These are phyloP conservation scores for Termitomyces sp. DNA, from an alignment of 768 basidiomycete genomes.

Conservation along the genomic window DNA sequence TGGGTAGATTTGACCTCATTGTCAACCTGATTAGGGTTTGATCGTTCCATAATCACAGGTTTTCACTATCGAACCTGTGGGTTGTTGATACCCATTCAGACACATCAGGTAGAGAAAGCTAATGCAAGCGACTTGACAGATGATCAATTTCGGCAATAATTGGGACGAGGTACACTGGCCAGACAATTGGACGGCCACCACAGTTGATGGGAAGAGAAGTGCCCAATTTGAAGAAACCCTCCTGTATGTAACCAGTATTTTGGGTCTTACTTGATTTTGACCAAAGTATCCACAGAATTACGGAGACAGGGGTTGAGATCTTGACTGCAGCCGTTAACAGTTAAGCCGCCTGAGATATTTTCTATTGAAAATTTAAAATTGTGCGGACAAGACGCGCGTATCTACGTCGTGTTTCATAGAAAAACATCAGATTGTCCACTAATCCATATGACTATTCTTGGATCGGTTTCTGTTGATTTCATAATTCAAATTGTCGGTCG, in stretches of 20 bases:
- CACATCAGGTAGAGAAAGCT: neutral
- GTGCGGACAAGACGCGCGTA: neutral
- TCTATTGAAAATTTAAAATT: neutral
- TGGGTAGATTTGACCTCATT: slow-evolving; percentile 27
- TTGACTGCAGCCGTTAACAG: slow-evolving; percentile 47
- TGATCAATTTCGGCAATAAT: slow-evolving; percentile 84
- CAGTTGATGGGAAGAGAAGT: slow-evolving; percentile 81
- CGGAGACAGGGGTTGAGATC: slow-evolving; percentile 85
- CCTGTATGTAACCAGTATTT: slow-evolving; percentile 41
- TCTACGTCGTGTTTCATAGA: neutral
- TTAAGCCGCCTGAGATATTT: neutral
- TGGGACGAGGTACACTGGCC: slow-evolving; percentile 85
- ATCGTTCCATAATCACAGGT: slow-evolving; percentile 24
- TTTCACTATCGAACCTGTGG: slow-evolving; percentile 78
- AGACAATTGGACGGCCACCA: slow-evolving; percentile 96
- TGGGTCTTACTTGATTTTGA: neutral
- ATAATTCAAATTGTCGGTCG: slow-evolving; percentile 61
- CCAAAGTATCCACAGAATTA: slow-evolving; percentile 52
- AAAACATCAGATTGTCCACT: slow-evolving; percentile 1
- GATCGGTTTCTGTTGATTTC: slow-evolving; percentile 42
- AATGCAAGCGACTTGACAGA: slow-evolving; percentile 37
- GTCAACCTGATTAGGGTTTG: neutral
- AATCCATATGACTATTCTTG: slow-evolving; percentile 13
- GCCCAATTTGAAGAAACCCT: slow-evolving; percentile 99
- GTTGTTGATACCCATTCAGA: slow-evolving; percentile 8